Conservation (phyloP, 306 rosid species). For the cucumber (Cucumis sativus) region DNA sequence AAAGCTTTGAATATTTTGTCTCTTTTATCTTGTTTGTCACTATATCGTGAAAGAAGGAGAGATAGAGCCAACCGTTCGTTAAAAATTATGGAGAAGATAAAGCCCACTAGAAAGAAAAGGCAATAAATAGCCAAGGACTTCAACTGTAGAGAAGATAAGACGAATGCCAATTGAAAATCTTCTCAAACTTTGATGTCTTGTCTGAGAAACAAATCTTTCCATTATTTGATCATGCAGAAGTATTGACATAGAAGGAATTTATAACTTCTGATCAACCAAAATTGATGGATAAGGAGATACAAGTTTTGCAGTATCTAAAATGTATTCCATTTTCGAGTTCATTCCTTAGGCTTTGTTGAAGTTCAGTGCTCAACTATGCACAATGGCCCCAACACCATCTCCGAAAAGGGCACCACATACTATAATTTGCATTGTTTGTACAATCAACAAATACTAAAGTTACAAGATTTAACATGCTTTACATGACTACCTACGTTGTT, state of each 20-base stretch:
- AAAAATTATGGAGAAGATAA: not conserved
- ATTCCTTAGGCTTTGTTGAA: not conserved
- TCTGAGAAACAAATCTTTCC: not conserved
- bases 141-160: not conserved
- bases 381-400: not conserved
- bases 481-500: not conserved
- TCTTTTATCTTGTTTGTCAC: too few species aligned
- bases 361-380: not conserved
- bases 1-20: too few species aligned
- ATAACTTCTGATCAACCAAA: not conserved
- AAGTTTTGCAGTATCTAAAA: not conserved
- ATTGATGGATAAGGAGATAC: not conserved
- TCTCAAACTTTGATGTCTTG: not conserved
- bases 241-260: not conserved
- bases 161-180: not conserved
- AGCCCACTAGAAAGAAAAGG: not conserved
- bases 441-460: not conserved
- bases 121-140: not conserved
- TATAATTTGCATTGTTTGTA: not conserved
- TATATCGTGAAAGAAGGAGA: too few species aligned
- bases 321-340: not conserved
- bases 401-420: not conserved
- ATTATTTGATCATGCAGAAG: not conserved
- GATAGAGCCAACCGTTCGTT: too few species aligned
- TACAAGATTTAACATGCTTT: not conserved